phyloP scores from a whole-genome alignment of 495 filamentous ascomycete species.

The Chlorociboria aeruginascens region DNA sequence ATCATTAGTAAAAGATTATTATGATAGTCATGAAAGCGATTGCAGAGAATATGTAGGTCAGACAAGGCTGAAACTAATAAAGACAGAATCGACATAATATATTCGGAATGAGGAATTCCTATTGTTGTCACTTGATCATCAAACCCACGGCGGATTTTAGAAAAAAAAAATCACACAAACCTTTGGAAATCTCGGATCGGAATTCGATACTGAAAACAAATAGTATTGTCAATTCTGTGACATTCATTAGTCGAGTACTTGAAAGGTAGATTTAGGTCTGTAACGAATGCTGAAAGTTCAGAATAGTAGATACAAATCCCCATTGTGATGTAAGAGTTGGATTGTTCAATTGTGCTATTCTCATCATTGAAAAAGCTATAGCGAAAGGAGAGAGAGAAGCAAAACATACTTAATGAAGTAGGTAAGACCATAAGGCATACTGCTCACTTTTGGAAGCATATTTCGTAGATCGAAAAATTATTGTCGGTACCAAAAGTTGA shows the following conservation, averaged over 20 bases:
- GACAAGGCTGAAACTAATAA: constrained; percentile 96
- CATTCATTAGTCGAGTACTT: too few relatives aligned
- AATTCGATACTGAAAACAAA: too few relatives aligned
- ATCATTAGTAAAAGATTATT: constrained; percentile 24
- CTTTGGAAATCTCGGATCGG: constrained; percentile 31
- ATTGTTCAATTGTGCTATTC: constrained; percentile 57
- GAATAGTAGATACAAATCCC: constrained; percentile 32
- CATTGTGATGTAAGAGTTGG: constrained; percentile 67
- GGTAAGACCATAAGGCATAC: too few relatives aligned
- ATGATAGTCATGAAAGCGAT: constrained; percentile 4
- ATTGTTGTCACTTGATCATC: constrained; percentile 82
- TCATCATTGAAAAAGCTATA: constrained; percentile 31
- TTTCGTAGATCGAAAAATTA: not conserved
- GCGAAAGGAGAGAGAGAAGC: not conserved
- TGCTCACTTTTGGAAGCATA: not conserved
- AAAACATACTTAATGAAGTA: too few relatives aligned
- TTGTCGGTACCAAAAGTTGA: not conserved
- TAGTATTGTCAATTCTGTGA: too few relatives aligned
- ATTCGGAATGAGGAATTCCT: constrained; percentile 98
- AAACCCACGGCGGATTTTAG: constrained; percentile 31
- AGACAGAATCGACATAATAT: constrained; percentile 76
- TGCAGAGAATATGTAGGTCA: constrained; percentile 38
- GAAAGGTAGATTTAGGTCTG: too few relatives aligned
- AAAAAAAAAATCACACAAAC: constrained; percentile 32
- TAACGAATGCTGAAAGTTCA: not conserved